These are phyloP conservation scores for Xylaria acuta DNA, from an alignment of 495 filamentous ascomycete species.

Conservation along the genomic window DNA sequence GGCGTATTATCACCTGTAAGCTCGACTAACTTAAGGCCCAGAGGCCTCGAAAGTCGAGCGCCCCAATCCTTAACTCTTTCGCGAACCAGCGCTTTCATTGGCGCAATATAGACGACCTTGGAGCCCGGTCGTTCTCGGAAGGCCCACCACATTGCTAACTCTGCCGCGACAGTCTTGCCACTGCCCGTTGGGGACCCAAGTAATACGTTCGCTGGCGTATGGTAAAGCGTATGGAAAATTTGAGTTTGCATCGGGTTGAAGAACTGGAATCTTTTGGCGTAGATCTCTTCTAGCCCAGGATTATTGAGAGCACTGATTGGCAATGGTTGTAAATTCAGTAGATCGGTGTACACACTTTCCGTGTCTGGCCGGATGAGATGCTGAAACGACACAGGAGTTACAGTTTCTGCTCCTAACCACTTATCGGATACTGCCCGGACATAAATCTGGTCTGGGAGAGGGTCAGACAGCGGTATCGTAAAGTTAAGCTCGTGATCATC, in stretches of 20 bases:
- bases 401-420: slow-evolving; percentile 97
- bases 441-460: slow-evolving; percentile 93
- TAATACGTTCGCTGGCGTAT: slow-evolving; percentile 88
- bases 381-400: slow-evolving; percentile 93
- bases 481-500: slow-evolving; percentile 97
- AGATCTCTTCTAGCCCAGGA: slow-evolving; percentile 83
- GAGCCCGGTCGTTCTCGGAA: slow-evolving; percentile 94
- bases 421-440: slow-evolving; percentile 91
- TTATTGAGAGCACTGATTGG: slow-evolving; percentile 90
- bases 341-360: slow-evolving; percentile 93
- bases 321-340: slow-evolving; percentile 89
- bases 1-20: slow-evolving; percentile 98
- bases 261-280: slow-evolving; percentile 84
- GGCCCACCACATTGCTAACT: slow-evolving; percentile 99
- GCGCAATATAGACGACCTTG: slow-evolving; percentile 98
- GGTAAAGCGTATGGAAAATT: slow-evolving; percentile 93
- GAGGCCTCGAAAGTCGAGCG: slow-evolving; percentile 76
- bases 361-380: slow-evolving; percentile 97
- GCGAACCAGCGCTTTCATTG: slow-evolving; percentile 98
- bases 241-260: slow-evolving; percentile 99
- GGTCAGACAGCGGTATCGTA: slow-evolving; percentile 93
- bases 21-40: slow-evolving; percentile 93
- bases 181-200: slow-evolving; percentile 97
- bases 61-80: slow-evolving; percentile 97
- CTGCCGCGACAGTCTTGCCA: slow-evolving; percentile 94